These are phyloP conservation scores for Prinsepia uniflora DNA, from an alignment of 306 rosid genomes.

Conservation along the genomic window DNA sequence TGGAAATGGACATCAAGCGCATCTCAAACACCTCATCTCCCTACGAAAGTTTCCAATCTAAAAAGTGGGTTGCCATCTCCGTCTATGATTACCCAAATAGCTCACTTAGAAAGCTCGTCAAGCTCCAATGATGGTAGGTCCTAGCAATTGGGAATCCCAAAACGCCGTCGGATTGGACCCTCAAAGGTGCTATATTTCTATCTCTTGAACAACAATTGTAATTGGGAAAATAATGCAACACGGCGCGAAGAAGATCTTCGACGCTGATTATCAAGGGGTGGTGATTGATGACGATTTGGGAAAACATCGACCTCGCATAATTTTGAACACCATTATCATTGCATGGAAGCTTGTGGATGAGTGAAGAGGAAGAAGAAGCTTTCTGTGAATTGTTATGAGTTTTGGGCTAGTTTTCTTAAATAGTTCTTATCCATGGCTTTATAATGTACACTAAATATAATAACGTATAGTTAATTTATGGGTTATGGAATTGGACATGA, in stretches of 20 bases:
- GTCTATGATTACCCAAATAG: constrained; percentile 71
- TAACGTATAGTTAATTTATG: background rate
- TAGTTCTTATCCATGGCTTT: background rate
- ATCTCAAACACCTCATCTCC: constrained; percentile 51
- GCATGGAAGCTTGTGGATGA: constrained; percentile 53
- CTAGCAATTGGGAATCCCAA: constrained; percentile 70
- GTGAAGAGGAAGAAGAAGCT: constrained; percentile 22
- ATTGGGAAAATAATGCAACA: constrained; percentile 89
- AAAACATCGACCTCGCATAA: constrained; percentile 73
- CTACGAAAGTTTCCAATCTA: constrained; percentile 59
- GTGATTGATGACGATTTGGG: constrained; percentile 85
- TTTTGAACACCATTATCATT: constrained; percentile 46
- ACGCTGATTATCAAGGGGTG: constrained; percentile 87
- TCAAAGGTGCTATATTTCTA: constrained; percentile 85
- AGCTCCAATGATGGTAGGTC: constrained; percentile 83
- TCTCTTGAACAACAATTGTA: constrained; percentile 73
- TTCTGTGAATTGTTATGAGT: background rate
- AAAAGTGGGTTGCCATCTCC: constrained; percentile 81
- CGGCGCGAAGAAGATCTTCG: constrained; percentile 87
- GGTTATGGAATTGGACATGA: too few relatives aligned
- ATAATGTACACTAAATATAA: background rate
- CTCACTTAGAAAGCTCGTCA: constrained; percentile 57
- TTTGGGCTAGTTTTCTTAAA: background rate
- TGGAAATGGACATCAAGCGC: constrained; percentile 48
- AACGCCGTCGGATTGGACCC: constrained; percentile 84